These are phyloP conservation scores for Ophiorrhiza pumila DNA, from an alignment of 257 asterid genomes.

Conservation along the genomic window DNA sequence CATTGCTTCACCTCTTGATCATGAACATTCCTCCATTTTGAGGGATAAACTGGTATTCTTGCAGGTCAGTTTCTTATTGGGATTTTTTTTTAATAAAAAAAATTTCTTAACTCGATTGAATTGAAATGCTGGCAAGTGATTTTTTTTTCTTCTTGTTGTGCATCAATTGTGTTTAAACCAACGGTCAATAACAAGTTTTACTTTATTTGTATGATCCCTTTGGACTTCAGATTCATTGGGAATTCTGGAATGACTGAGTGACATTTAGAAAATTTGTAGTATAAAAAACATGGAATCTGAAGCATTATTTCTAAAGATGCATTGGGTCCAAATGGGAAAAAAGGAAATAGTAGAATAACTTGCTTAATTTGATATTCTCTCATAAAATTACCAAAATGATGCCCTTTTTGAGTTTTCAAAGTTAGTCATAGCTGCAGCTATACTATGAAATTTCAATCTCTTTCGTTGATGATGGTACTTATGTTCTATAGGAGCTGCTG, in stretches of 20 bases:
- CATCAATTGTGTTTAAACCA: neutral
- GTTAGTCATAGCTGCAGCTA: neutral
- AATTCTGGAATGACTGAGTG: neutral
- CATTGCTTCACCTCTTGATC: slow-evolving; percentile 60
- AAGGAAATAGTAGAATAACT: neutral
- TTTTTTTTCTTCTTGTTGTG: too few relatives aligned
- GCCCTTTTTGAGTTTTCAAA: neutral
- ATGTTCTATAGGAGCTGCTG: slow-evolving; percentile 52
- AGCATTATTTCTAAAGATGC: neutral
- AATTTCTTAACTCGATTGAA: neutral
- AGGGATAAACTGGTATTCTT: slow-evolving; percentile 87
- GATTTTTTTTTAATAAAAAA: neutral
- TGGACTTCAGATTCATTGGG: neutral
- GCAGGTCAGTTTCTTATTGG: slow-evolving; percentile 46
- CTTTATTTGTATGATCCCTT: too few relatives aligned
- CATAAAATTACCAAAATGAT: neutral
- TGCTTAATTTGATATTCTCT: neutral
- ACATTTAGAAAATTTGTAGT: neutral
- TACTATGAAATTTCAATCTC: neutral
- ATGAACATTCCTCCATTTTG: slow-evolving; percentile 59
- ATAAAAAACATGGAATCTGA: neutral
- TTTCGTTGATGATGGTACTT: neutral
- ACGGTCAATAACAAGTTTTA: too few relatives aligned
- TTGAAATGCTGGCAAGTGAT: neutral
- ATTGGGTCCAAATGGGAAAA: neutral